Evolutionary conservation across 225 moss, liverwort and hornwort genomes (phyloP).

Genomic region (Thuidium tamariscinum): DNA sequence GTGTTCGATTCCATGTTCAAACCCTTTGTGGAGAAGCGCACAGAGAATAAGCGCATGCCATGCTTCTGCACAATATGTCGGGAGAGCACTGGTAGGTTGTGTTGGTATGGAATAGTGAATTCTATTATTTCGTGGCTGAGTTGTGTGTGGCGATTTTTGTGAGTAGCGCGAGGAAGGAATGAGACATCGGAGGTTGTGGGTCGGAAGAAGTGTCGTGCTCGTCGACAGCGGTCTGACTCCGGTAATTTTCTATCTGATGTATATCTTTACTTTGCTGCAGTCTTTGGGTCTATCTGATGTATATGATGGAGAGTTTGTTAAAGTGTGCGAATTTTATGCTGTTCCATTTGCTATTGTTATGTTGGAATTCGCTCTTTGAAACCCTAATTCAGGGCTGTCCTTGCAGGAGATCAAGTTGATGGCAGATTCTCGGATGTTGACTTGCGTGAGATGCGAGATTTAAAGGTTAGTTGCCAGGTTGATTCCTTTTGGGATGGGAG

Average conservation of each 20-base stretch:
- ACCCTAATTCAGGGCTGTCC: background rate
- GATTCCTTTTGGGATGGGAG: background rate
- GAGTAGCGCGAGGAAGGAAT: conserved; percentile 54
- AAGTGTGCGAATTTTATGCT: background rate
- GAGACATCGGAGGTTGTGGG: conserved; percentile 68
- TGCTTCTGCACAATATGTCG: background rate
- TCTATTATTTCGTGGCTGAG: background rate
- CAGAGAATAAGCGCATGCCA: background rate
- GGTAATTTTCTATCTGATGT: conserved; percentile 1
- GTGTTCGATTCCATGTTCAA: background rate
- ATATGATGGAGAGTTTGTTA: background rate
- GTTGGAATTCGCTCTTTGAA: background rate
- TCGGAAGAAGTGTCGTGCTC: conserved; percentile 69
- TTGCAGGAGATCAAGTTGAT: conserved; percentile 14
- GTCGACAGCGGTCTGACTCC: conserved; percentile 40
- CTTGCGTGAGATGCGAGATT: conserved; percentile 32
- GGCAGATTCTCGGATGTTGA: conserved; percentile 15
- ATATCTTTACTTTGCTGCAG: no score
- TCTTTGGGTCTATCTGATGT: background rate
- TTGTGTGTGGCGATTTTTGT: background rate
- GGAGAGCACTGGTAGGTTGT: background rate
- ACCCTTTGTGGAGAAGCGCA: background rate
- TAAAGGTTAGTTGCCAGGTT: conserved; percentile 14
- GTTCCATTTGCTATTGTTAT: background rate
- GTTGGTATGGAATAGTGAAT: background rate